phyloP scores from a whole-genome alignment of 2,329 filamentous ascomycete genomes.

The Pezicula carpinea region DNA sequence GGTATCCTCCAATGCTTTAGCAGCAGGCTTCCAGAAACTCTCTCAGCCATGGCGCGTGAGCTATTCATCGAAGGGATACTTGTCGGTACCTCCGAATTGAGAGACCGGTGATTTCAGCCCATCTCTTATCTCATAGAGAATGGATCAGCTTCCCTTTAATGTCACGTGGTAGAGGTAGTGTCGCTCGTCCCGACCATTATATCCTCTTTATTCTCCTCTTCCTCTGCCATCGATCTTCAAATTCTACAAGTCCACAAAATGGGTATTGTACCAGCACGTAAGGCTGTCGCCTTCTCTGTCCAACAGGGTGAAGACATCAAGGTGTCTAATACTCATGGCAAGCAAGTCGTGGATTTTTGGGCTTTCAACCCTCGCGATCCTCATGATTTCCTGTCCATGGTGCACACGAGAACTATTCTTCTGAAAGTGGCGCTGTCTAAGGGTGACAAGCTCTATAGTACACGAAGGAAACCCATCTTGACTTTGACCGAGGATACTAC shows the following conservation, averaged over 20 bases:
- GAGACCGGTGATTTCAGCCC: too few species aligned
- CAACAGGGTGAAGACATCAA: constrained; percentile 35
- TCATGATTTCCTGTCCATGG: constrained; percentile 33
- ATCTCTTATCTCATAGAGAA: too few species aligned
- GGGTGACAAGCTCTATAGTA: constrained; percentile 33
- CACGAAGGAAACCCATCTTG: constrained; percentile 32
- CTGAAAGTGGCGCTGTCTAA: constrained; percentile 23
- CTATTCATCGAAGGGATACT: too few species aligned
- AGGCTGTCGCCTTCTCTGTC: constrained; percentile 35
- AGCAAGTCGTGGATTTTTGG: constrained; percentile 47
- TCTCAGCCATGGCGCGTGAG: too few species aligned
- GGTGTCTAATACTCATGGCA: constrained; percentile 42
- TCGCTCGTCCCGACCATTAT: too few species aligned
- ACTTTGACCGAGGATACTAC: constrained; percentile 33
- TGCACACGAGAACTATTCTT: constrained; percentile 32
- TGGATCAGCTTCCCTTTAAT: too few species aligned
- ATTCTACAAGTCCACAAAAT: constrained; percentile 3
- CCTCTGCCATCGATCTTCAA: too few species aligned
- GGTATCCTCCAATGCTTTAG: too few species aligned
- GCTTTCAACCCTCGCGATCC: constrained; percentile 35
- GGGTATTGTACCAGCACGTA: constrained; percentile 36
- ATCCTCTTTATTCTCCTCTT: too few species aligned
- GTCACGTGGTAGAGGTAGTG: too few species aligned
- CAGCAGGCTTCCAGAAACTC: too few species aligned
- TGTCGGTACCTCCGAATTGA: too few species aligned